Evolutionary conservation across 2,329 filamentous ascomycete species (phyloP), one percentile per base, ranked within the genome.

Genomic region (Sclerotinia subarctica): DNA sequence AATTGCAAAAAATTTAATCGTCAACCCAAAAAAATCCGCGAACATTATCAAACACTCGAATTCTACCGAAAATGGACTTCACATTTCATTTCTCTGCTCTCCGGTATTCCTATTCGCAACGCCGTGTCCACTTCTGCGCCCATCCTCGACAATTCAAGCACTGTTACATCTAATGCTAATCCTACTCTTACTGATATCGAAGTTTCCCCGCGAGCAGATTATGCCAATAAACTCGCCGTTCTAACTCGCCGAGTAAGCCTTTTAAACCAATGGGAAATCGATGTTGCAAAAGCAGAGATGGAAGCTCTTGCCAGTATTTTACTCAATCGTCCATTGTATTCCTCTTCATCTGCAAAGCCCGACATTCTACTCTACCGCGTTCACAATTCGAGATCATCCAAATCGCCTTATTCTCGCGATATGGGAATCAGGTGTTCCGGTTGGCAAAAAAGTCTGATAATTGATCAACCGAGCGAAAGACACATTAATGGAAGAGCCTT

Each of bases 61-160:
- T 63, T 63, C n/a, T 35, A 15, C 47, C 60, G 47, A 24, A 63
- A 52, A 63, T 63, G 47, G 44, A 63, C 15, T n/a, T 51, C 60
- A 19, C 46, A 63, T 35, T 51, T 63, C 21, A 63, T 63, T 35
- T 47, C 29, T 5, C 21, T 38, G 3, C 21, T 63, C 3, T 15
- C 32, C 6, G 46, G 60, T 19, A n/a, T 35, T 6, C 19, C 53
- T 21, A n/a, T 21, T 19, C 29, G 11, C 29, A 35, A 35, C 26
- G 3, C 26, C 17, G 21, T 7, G 8, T 29, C 17, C 7, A 53
- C 26, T 29, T 17, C 26, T 19, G 2, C 51, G 2, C 13, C 15
- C 0, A 53, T 19, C 17, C 15, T 19, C 15, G 26, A 29, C 26
- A 29, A 6, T 2, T 19, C 17, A 10, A 11, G 17, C 15, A 10